Conservation (phyloP, 169 alveolate species). For the Theileria annulata region DNA sequence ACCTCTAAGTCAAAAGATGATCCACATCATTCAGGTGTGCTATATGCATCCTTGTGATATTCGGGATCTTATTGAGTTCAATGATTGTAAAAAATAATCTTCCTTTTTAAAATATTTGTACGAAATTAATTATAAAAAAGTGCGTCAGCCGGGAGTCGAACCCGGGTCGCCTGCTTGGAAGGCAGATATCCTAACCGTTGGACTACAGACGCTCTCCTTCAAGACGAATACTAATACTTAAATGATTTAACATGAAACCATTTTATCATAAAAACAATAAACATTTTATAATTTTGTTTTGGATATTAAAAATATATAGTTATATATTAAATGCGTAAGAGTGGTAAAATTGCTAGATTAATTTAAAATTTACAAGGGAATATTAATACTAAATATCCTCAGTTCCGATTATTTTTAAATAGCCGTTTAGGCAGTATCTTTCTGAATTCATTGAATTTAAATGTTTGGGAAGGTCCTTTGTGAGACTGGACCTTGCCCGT, state of each 20-base stretch:
- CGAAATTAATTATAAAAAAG: slow-evolving; percentile 10
- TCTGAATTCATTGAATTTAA: neutral
- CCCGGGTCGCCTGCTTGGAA: slow-evolving; percentile 99
- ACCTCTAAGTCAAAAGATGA: slow-evolving; percentile 53
- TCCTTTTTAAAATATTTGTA: neutral
- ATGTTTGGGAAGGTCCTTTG: slow-evolving; percentile 7
- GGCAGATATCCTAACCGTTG: slow-evolving; percentile 98
- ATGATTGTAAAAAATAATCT: slow-evolving; percentile 1
- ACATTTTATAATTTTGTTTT: neutral
- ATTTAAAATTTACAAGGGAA: neutral
- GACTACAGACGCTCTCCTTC: slow-evolving; percentile 90
- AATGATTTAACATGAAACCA: neutral
- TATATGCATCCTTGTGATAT: slow-evolving; percentile 71
- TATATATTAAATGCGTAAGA: neutral
- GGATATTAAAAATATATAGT: neutral
- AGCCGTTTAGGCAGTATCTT: slow-evolving; percentile 8
- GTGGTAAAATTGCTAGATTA: neutral
- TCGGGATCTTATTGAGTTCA: slow-evolving; percentile 46
- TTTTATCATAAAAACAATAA: neutral
- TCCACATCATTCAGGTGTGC: slow-evolving; percentile 63
- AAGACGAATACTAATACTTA: slow-evolving; percentile 2
- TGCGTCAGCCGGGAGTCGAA: slow-evolving; percentile 99
- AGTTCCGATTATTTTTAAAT: slow-evolving; percentile 7
- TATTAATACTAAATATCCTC: neutral
- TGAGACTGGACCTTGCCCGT: slow-evolving; percentile 1